phyloP scores from a whole-genome alignment of 2,329 filamentous ascomycete species.

The Diaporthe sp. region DNA sequence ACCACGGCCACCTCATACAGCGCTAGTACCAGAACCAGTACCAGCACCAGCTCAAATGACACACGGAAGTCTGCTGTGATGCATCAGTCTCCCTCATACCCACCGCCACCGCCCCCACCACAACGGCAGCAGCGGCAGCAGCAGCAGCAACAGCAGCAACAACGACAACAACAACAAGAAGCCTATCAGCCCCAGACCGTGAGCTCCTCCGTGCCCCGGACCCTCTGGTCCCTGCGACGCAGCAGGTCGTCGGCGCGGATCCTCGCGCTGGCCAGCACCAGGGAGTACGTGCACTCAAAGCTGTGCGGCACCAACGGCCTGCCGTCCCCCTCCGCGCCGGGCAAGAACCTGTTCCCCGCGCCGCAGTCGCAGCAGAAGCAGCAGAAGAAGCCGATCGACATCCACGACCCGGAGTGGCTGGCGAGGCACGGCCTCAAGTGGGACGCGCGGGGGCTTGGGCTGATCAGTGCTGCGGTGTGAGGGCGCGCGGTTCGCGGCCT shows the following conservation, averaged over 20 bases:
- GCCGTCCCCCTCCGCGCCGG: conserved; percentile 24
- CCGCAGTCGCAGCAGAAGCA: neutral
- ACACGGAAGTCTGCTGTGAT: neutral
- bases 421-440: conserved; percentile 34
- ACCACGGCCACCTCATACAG: no score
- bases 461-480: conserved; percentile 28
- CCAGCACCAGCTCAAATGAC: neutral
- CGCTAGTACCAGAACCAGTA: neutral
- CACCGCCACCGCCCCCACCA: neutral
- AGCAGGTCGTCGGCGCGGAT: conserved; percentile 10
- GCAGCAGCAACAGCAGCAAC: neutral
- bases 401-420: conserved; percentile 35
- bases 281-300: conserved; percentile 15
- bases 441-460: conserved; percentile 27
- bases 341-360: conserved; percentile 29
- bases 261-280: conserved; percentile 5
- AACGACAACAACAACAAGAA: neutral
- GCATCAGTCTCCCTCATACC: neutral
- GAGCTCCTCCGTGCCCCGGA: neutral
- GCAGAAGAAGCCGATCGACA: conserved; percentile 19
- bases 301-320: neutral
- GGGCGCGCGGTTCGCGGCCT: neutral
- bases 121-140: neutral
- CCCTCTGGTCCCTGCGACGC: conserved; percentile 9
- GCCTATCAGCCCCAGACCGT: neutral